Conservation (phyloP, 768 basidiomycete species). For the Tulasnella sp. region DNA sequence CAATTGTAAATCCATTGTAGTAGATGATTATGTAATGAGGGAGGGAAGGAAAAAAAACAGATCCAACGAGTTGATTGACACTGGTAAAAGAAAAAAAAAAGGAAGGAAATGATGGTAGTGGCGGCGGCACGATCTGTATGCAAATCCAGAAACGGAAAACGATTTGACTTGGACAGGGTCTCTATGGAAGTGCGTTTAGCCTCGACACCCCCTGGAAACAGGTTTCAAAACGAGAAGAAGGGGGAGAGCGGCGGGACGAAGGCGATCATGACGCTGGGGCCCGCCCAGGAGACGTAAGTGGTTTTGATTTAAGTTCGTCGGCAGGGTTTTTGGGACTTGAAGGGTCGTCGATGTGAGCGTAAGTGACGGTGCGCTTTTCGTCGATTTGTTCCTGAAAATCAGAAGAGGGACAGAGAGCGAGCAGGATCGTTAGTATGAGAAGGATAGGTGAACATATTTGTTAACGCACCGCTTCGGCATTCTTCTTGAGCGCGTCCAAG, state of each 20-base stretch:
- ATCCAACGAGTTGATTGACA: neutral
- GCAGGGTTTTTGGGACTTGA: neutral
- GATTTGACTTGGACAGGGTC: too few relatives aligned
- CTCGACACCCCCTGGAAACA: neutral
- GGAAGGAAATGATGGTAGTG: too few relatives aligned
- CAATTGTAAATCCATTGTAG: too few relatives aligned
- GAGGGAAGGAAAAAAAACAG: neutral
- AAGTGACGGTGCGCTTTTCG: conserved; percentile 27
- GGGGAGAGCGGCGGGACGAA: neutral
- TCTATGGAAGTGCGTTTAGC: neutral
- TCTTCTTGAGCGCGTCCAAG: conserved; percentile 68
- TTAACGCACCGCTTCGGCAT: conserved; percentile 62
- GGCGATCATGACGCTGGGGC: neutral
- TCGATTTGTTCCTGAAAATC: conserved; percentile 31
- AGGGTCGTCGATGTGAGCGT: conserved; percentile 16
- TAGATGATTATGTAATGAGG: too few relatives aligned
- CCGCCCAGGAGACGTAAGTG: neutral
- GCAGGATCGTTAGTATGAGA: too few relatives aligned
- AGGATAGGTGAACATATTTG: too few relatives aligned
- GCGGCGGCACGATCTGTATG: too few relatives aligned
- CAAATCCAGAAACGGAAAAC: too few relatives aligned
- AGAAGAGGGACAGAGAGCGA: too few relatives aligned
- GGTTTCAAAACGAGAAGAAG: neutral
- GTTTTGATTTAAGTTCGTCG: neutral
- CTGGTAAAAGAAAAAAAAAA: neutral